These are phyloP conservation scores for Trichoderma sp. DNA, from an alignment of 2,329 filamentous ascomycete genomes.

Conservation along the genomic window DNA sequence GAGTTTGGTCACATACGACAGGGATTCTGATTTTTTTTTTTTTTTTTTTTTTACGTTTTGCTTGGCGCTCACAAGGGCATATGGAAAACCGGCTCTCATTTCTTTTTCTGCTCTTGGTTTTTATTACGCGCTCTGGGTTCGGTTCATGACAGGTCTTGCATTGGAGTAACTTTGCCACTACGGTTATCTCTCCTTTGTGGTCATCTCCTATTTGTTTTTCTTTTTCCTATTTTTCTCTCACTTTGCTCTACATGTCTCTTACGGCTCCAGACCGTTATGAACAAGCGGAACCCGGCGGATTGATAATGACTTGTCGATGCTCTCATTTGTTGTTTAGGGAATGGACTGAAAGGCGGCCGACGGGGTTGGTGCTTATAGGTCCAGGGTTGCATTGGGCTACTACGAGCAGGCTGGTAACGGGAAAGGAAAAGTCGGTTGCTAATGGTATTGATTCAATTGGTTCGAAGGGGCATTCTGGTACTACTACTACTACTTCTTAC, in stretches of 20 bases:
- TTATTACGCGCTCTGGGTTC: constrained; percentile 14
- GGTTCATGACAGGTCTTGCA: constrained; percentile 20
- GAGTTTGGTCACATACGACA: constrained; percentile 21
- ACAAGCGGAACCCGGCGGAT: constrained; percentile 17
- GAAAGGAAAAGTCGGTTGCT: constrained; percentile 22
- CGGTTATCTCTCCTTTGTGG: constrained; percentile 18
- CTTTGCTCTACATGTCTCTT: constrained; percentile 14
- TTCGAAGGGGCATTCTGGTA: constrained; percentile 17
- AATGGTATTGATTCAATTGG: constrained; percentile 19
- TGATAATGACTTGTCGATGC: constrained; percentile 24
- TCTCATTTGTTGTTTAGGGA: constrained; percentile 20
- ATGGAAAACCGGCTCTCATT: constrained; percentile 14
- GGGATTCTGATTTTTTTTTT: neutral
- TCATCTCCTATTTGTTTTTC: neutral
- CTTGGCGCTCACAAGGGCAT: constrained; percentile 24
- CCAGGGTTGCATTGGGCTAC: constrained; percentile 23
- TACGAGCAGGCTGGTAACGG: constrained; percentile 16
- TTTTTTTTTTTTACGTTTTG: neutral
- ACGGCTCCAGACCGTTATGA: constrained; percentile 25
- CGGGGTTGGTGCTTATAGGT: constrained; percentile 17
- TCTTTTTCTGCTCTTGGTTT: neutral
- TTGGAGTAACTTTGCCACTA: constrained; percentile 18
- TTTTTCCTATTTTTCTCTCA: neutral
- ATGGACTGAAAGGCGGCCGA: constrained; percentile 23
- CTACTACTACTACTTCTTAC: constrained; percentile 14